phyloP scores from a whole-genome alignment of 2,329 filamentous ascomycete species.

The Paracorniculantispora psalliotae region DNA sequence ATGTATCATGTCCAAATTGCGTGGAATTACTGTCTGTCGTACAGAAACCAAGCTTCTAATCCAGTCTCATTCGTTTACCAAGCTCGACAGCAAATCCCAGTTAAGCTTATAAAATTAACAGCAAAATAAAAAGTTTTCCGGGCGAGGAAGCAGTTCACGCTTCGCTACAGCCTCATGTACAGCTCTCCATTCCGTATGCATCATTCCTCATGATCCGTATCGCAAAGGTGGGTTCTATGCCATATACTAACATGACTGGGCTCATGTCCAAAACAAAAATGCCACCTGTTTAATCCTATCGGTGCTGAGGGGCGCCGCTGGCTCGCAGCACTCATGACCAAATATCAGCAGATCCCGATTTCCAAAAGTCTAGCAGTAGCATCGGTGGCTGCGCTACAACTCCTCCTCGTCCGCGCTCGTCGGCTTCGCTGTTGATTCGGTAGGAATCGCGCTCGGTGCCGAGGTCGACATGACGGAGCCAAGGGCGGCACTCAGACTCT shows the following conservation, averaged over 20 bases:
- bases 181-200: conserved; percentile 4
- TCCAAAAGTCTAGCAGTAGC: background rate
- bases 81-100: background rate
- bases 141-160: conserved; percentile 8
- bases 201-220: conserved; percentile 7
- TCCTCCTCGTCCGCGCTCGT: conserved; percentile 32
- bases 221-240: conserved; percentile 1
- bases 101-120: background rate
- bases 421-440: conserved; percentile 20
- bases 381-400: conserved; percentile 26
- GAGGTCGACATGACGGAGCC: conserved; percentile 26
- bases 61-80: background rate
- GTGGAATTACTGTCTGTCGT: background rate
- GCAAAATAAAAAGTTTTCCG: background rate
- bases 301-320: background rate
- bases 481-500: conserved; percentile 32
- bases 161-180: conserved; percentile 4
- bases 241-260: conserved; percentile 6
- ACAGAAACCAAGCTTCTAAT: background rate
- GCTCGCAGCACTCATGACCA: background rate
- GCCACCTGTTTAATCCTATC: background rate
- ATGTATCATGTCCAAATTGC: background rate
- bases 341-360: background rate
- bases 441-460: conserved; percentile 18
- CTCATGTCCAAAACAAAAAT: conserved; percentile 12